Evolutionary conservation across 2,329 filamentous ascomycete species (phyloP).

Genomic region (Penicillium sclerotigenum): DNA sequence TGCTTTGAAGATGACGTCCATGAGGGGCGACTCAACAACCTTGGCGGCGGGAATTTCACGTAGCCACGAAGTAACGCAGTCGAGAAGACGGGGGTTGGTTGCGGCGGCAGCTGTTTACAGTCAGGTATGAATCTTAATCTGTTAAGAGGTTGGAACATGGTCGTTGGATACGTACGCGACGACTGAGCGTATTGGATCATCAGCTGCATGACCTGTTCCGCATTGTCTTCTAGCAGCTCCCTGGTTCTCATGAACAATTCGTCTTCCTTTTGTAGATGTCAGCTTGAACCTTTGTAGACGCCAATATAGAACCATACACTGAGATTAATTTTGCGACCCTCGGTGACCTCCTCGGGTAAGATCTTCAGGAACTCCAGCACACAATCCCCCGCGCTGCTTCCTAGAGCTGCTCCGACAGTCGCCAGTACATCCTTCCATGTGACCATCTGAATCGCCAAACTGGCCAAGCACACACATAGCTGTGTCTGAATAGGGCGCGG

Average conservation of each 20-base stretch:
- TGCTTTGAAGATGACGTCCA: conserved; percentile 76
- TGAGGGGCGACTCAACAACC: conserved; percentile 79
- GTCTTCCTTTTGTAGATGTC: conserved; percentile 69
- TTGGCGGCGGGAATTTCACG: conserved; percentile 82
- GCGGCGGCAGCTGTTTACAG: conserved; percentile 63
- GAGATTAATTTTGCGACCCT: conserved; percentile 98
- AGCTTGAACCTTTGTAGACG: neutral
- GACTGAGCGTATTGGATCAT: conserved; percentile 89
- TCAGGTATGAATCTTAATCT: conserved; percentile 17
- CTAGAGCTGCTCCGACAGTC: conserved; percentile 74
- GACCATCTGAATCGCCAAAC: conserved; percentile 92
- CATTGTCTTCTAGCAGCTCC: conserved; percentile 88
- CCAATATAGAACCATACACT: conserved; percentile 70
- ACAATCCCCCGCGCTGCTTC: conserved; percentile 68
- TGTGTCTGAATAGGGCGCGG: conserved; percentile 83
- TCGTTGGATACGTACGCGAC: conserved; percentile 59
- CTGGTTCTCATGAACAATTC: conserved; percentile 81
- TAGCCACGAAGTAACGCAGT: conserved; percentile 96
- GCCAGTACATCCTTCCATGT: conserved; percentile 90
- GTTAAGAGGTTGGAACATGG: neutral
- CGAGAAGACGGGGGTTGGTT: conserved; percentile 83
- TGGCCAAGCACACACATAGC: conserved; percentile 90
- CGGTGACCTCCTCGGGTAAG: conserved; percentile 96
- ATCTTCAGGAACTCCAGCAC: conserved; percentile 96
- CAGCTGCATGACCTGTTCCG: conserved; percentile 78